Conservation (phyloP, 2,329 filamentous ascomycete species). For the Aspergillus sp. region DNA sequence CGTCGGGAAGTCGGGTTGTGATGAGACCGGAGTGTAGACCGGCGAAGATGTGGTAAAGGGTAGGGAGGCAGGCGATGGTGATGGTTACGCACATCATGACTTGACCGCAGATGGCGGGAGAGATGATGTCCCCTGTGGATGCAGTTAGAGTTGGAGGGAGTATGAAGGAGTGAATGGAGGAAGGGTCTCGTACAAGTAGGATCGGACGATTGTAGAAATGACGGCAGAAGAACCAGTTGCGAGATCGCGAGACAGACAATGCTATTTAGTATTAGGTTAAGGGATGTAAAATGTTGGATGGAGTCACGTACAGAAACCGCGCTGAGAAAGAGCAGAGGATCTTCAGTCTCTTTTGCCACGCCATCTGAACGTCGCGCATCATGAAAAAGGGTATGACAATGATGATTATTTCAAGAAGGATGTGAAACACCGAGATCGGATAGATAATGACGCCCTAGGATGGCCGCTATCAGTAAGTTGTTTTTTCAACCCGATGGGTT, state of each 20-base stretch:
- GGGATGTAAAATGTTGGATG: not conserved
- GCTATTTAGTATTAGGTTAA: not conserved
- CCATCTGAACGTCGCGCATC: slow-evolving; percentile 26
- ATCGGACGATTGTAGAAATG: slow-evolving; percentile 18
- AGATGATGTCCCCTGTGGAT: slow-evolving; percentile 17
- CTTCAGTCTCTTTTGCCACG: slow-evolving; percentile 15
- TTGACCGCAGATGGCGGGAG: slow-evolving; percentile 18
- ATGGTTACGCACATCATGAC: slow-evolving; percentile 26
- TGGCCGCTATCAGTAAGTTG: not conserved
- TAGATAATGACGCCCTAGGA: slow-evolving; percentile 20
- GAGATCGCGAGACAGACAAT: slow-evolving; percentile 15
- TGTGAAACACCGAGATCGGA: slow-evolving; percentile 15
- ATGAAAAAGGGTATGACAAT: slow-evolving; percentile 22
- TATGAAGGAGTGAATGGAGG: not conserved
- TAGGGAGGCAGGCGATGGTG: slow-evolving; percentile 25
- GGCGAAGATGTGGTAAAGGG: slow-evolving; percentile 26
- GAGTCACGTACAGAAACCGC: slow-evolving; percentile 14
- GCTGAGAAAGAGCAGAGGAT: slow-evolving; percentile 21
- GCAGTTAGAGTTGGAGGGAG: not conserved
- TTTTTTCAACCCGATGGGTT: not conserved
- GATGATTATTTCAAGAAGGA: slow-evolving; percentile 20
- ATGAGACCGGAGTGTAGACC: slow-evolving; percentile 23
- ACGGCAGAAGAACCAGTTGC: slow-evolving; percentile 16
- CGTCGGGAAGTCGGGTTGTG: slow-evolving; percentile 18
- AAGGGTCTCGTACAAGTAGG: slow-evolving; percentile 16